Evolutionary conservation across 495 filamentous ascomycete genomes (phyloP).

Genomic region (Penicillium atrosanguineum): DNA sequence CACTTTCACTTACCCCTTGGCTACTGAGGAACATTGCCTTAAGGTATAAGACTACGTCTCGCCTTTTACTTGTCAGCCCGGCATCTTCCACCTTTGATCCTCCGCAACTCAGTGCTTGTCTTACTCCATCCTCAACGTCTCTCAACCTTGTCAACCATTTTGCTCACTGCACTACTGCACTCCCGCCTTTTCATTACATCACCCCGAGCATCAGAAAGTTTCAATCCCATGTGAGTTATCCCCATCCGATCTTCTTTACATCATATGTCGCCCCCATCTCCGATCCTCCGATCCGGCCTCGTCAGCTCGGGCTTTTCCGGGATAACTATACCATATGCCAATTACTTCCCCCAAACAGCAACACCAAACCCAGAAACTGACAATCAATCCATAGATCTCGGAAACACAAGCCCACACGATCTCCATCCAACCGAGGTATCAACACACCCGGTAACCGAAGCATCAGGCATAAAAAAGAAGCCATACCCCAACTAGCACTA

Average conservation of each 20-base stretch:
- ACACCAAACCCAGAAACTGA: slow-evolving; percentile 7
- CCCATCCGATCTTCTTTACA: slow-evolving; percentile 7
- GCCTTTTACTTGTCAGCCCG: neutral
- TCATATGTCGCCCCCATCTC: slow-evolving; percentile 10
- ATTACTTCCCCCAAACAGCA: neutral
- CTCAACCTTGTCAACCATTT: too few species aligned
- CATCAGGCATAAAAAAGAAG: neutral
- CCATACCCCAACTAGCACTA: neutral
- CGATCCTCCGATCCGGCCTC: slow-evolving; percentile 10
- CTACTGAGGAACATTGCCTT: neutral
- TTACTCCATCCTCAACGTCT: too few species aligned
- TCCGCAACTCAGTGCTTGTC: neutral
- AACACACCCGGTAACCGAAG: neutral
- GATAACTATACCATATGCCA: slow-evolving; percentile 9
- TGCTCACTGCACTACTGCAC: neutral
- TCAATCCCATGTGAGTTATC: slow-evolving; percentile 14
- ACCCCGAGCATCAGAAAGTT: neutral
- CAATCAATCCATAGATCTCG: neutral
- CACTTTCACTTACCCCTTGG: neutral
- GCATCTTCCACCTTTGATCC: neutral
- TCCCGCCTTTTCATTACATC: neutral
- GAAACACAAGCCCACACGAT: neutral
- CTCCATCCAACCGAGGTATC: neutral
- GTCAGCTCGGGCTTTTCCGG: slow-evolving; percentile 17
- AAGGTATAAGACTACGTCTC: neutral